phyloP scores from a whole-genome alignment of 1,139 yeast genomes.

The Debaryomycetaceae sp. region DNA sequence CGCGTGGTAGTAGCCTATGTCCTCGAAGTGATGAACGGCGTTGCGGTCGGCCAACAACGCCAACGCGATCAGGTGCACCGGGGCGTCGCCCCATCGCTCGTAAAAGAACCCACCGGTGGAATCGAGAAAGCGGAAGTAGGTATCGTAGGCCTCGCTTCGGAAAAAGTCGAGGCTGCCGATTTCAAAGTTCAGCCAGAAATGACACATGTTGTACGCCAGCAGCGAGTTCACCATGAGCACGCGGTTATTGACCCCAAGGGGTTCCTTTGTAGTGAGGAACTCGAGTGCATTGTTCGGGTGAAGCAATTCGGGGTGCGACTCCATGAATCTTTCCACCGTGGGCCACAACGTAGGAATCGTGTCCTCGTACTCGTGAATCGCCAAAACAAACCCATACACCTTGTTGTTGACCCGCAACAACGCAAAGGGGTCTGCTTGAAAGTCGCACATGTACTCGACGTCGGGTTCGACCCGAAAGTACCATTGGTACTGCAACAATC shows the following conservation, averaged over 20 bases:
- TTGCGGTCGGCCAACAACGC: constrained; percentile 60
- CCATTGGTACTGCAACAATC: constrained; percentile 38
- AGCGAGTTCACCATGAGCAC: constrained; percentile 23
- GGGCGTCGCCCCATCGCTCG: constrained; percentile 98
- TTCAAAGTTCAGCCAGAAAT: constrained; percentile 95
- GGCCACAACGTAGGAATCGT: constrained; percentile 74
- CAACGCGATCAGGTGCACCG: constrained; percentile 83
- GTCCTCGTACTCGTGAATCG: constrained; percentile 43
- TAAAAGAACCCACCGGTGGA: constrained; percentile 80
- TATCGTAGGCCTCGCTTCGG: constrained; percentile 63
- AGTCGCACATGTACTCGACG: constrained; percentile 46
- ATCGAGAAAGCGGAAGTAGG: constrained; percentile 69
- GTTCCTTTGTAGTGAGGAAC: constrained; percentile 62
- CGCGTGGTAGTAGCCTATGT: constrained; percentile 78
- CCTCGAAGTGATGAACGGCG: constrained; percentile 84
- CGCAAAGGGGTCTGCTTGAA: constrained; percentile 44
- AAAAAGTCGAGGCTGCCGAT: constrained; percentile 78
- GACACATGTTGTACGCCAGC: constrained; percentile 80
- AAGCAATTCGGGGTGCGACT: constrained; percentile 53
- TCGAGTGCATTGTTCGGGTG: constrained; percentile 67
- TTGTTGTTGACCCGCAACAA: constrained; percentile 31
- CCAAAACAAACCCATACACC: constrained; percentile 40
- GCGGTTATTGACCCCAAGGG: constrained; percentile 21
- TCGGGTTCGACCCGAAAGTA: constrained; percentile 47
- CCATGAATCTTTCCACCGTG: constrained; percentile 62